Conservation (phyloP, 2,329 filamentous ascomycete genomes). For the Alternaria conjuncta region DNA sequence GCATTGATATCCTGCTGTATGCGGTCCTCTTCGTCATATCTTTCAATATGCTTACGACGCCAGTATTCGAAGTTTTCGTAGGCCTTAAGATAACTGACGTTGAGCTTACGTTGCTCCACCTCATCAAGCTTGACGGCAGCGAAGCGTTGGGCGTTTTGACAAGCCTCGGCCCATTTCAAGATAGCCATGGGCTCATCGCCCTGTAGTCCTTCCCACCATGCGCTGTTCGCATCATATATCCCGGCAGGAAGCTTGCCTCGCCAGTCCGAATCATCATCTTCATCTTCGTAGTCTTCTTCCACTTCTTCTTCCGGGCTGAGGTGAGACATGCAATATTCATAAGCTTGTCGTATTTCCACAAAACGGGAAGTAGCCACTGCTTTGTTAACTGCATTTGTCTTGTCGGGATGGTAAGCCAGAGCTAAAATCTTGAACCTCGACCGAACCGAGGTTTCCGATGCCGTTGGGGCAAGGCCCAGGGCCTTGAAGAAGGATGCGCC, state of each 20-base stretch:
- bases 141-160: not conserved
- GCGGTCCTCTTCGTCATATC: not conserved
- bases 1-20: not conserved
- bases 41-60: conserved; percentile 1
- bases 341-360: conserved; percentile 2
- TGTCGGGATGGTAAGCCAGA: conserved; percentile 7
- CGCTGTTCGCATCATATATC: not conserved
- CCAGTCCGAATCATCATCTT: not conserved
- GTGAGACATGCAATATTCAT: conserved; percentile 3
- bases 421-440: conserved; percentile 5
- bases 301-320: not conserved
- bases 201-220: conserved; percentile 1
- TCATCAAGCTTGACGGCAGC: not conserved
- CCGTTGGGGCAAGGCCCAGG: not conserved
- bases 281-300: not conserved
- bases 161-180: conserved; percentile 2
- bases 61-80: not conserved
- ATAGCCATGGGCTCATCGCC: not conserved
- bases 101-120: not conserved
- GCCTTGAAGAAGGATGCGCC: not conserved
- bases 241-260: not conserved
- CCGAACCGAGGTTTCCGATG: conserved; percentile 1
- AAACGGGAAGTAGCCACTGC: conserved; percentile 1
- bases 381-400: not conserved
- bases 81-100: not conserved